Percentiles rank a stretch among this genome's conserved stretches.
phyloP scores from a whole-genome alignment of 768 basidiomycete genomes.

The Termitomyces sp. region DNA sequence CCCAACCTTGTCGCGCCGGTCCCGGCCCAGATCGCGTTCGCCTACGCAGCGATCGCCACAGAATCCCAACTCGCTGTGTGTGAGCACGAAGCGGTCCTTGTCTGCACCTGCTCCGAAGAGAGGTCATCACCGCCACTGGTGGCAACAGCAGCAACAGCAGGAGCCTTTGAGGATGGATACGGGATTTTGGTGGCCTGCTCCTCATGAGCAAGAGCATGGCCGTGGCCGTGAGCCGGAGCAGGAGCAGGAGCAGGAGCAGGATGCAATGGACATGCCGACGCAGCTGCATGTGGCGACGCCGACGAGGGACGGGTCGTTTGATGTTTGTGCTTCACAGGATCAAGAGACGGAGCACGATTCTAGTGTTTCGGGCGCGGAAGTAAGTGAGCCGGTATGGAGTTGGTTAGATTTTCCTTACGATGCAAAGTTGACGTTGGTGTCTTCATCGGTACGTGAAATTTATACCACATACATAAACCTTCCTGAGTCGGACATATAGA shows the following conservation, averaged over 20 bases:
- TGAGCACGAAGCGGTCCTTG: not conserved
- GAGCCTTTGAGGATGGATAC: not conserved
- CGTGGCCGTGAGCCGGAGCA: not conserved
- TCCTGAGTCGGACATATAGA: not conserved
- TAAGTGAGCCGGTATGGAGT: not conserved
- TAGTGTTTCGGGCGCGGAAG: not conserved
- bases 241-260: not conserved
- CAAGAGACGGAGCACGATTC: not conserved
- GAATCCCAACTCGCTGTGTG: not conserved
- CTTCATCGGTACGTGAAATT: not conserved
- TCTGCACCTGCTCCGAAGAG: not conserved
- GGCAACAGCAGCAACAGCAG: not conserved
- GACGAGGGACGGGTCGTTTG: slow-evolving; percentile 11
- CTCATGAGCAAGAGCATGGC: not conserved
- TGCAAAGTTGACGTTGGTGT: not conserved
- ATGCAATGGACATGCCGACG: not conserved
- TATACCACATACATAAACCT: not conserved
- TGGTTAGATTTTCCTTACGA: not conserved
- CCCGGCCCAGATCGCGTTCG: not conserved
- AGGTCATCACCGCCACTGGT: not conserved
- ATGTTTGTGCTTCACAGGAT: not conserved
- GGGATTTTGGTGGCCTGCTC: not conserved
- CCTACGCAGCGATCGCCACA: not conserved
- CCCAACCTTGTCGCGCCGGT: not conserved
- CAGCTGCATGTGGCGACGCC: slow-evolving; percentile 1